phyloP scores from a whole-genome alignment of 2,329 filamentous ascomycete genomes.

The Salinomyces thailandicus region DNA sequence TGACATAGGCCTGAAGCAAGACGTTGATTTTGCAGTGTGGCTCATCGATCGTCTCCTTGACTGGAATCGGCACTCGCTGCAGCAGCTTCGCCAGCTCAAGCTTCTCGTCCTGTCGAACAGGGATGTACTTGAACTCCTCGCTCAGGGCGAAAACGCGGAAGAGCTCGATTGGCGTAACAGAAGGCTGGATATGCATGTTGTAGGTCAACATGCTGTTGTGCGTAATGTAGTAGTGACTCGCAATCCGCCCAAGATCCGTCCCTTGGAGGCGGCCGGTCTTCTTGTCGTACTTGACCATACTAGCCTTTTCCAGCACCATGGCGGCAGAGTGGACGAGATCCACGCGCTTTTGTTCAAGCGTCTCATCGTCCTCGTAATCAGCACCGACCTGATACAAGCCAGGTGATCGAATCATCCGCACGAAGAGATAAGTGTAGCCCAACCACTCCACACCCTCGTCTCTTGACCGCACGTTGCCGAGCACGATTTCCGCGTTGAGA shows the following conservation, averaged over 20 bases:
- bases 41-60: conserved; percentile 96
- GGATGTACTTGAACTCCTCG: conserved; percentile 98
- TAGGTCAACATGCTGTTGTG: conserved; percentile 95
- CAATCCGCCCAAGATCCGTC: conserved; percentile 88
- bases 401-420: conserved; percentile 92
- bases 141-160: conserved; percentile 95
- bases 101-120: conserved; percentile 94
- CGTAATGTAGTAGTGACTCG: conserved; percentile 97
- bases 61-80: conserved; percentile 80
- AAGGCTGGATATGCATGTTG: conserved; percentile 87
- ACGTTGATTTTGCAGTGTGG: conserved; percentile 98
- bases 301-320: conserved; percentile 72
- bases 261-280: conserved; percentile 79
- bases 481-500: conserved; percentile 87
- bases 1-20: conserved; percentile 91
- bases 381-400: conserved; percentile 91
- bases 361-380: conserved; percentile 87
- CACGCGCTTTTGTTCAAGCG: conserved; percentile 92
- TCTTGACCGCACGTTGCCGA: conserved; percentile 81
- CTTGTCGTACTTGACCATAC: conserved; percentile 89
- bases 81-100: conserved; percentile 87
- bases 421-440: conserved; percentile 94
- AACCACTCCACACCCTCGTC: conserved; percentile 99
- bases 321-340: conserved; percentile 94
- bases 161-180: conserved; percentile 85